Evolutionary conservation across 495 filamentous ascomycete species (phyloP).

Genomic region (Trichoderma erinaceum): DNA sequence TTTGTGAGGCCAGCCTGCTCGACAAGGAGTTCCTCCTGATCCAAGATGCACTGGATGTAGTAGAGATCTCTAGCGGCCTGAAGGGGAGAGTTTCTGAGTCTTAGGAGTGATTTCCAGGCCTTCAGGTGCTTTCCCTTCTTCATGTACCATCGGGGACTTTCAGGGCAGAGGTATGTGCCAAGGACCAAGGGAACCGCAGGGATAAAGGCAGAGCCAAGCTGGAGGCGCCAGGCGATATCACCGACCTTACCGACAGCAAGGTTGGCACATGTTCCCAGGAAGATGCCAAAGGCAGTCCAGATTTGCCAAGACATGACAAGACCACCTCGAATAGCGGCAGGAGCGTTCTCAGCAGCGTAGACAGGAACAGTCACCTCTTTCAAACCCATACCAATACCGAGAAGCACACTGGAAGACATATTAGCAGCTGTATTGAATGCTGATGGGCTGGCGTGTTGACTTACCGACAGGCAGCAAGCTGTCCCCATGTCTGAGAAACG

Average conservation of each 20-base stretch:
- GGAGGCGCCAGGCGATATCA: constrained; percentile 45
- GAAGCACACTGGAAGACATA: constrained; percentile 50
- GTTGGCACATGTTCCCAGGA: constrained; percentile 21
- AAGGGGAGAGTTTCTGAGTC: constrained; percentile 53
- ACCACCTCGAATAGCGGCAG: constrained; percentile 60
- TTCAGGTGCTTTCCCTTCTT: constrained; percentile 49
- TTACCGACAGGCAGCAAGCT: constrained; percentile 28
- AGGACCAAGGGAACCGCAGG: constrained; percentile 60
- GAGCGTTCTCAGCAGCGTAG: constrained; percentile 63
- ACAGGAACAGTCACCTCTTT: constrained; percentile 56
- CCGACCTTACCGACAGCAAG: constrained; percentile 21
- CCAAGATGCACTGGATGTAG: constrained; percentile 41
- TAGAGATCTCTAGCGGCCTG: constrained; percentile 63
- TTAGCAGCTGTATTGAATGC: constrained; percentile 14
- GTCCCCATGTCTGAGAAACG: constrained; percentile 48
- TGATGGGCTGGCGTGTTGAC: not conserved
- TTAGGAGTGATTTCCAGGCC: constrained; percentile 54
- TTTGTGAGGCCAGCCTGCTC: not conserved
- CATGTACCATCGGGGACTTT: constrained; percentile 66
- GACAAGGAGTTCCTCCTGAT: constrained; percentile 45
- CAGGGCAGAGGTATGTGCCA: constrained; percentile 59
- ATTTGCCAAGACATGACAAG: constrained; percentile 67
- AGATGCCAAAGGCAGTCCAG: constrained; percentile 22
- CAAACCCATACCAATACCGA: constrained; percentile 62
- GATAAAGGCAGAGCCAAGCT: constrained; percentile 61